Evolutionary conservation across 768 basidiomycete genomes (phyloP).

Genomic region (Boletales sp.): DNA sequence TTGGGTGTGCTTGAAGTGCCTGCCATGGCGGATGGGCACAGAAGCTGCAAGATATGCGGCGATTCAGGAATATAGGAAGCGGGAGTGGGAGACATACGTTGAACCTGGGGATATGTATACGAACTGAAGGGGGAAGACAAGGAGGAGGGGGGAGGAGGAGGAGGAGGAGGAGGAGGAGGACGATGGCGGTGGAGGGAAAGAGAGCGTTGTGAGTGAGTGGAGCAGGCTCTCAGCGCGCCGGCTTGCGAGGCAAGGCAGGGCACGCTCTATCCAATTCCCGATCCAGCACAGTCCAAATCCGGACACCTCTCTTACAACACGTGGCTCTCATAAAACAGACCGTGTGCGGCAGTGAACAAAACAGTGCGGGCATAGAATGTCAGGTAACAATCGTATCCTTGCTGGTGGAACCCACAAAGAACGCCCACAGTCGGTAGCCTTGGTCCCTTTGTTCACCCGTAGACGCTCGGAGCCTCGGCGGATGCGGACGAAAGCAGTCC

Average conservation of each 20-base stretch:
- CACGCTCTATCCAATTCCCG: constrained; percentile 29
- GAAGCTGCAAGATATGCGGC: background rate
- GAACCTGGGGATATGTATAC: too few species aligned
- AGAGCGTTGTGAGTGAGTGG: constrained; percentile 17
- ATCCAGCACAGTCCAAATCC: constrained; percentile 20
- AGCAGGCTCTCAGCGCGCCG: constrained; percentile 25
- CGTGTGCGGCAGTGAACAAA: too few species aligned
- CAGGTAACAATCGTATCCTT: too few species aligned
- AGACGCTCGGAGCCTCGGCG: background rate
- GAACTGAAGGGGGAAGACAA: too few species aligned
- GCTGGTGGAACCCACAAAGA: background rate
- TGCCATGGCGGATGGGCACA: constrained; percentile 15
- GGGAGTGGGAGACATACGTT: constrained; percentile 6
- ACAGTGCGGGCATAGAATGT: too few species aligned
- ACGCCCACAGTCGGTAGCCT: background rate
- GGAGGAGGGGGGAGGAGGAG: background rate
- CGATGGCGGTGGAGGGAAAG: constrained; percentile 10
- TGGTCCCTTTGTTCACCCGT: constrained; percentile 5
- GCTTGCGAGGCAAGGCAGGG: constrained; percentile 32
- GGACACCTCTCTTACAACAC: constrained; percentile 27
- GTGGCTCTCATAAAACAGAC: constrained; percentile 20
- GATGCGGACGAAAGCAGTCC: background rate
- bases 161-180: background rate
- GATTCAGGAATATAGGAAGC: constrained; percentile 8
- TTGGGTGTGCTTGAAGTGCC: constrained; percentile 11